Evolutionary conservation across 345 rosid species (phyloP).

Genomic region (Physaria fendleri): DNA sequence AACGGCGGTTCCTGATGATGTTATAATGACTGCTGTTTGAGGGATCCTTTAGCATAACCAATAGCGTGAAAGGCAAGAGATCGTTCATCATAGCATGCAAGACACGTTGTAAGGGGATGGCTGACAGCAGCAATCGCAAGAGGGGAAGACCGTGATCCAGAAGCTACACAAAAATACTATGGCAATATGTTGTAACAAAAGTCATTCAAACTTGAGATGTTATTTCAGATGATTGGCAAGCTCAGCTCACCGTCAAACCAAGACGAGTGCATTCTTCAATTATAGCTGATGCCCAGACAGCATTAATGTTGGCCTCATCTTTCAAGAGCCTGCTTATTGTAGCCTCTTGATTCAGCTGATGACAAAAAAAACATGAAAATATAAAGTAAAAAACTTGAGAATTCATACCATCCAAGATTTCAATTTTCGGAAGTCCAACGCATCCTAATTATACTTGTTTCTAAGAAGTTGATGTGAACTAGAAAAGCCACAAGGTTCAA

Average conservation of each 20-base stretch:
- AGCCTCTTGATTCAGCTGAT: conserved; percentile 53
- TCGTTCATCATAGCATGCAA: conserved; percentile 88
- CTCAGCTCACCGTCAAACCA: conserved; percentile 68
- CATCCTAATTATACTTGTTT: not conserved
- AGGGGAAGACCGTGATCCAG: conserved; percentile 95
- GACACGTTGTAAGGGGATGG: conserved; percentile 69
- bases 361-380: conserved; percentile 24
- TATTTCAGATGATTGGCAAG: not conserved
- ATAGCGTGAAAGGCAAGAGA: conserved; percentile 93
- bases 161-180: conserved; percentile 94
- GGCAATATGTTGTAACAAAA: conserved; percentile 36
- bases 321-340: conserved; percentile 36
- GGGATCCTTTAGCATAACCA: conserved; percentile 86
- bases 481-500: conserved; percentile 5
- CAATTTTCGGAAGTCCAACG: not conserved
- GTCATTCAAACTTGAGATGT: conserved; percentile 14
- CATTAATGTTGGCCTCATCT: conserved; percentile 59
- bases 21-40: conserved; percentile 71
- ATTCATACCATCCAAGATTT: conserved; percentile 19
- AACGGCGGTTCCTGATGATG: conserved; percentile 96
- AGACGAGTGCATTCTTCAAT: conserved; percentile 92
- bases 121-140: conserved; percentile 87
- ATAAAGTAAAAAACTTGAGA: conserved; percentile 1
- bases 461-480: not conserved
- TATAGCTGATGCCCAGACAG: conserved; percentile 81